A percentile compares a stretch with the other conserved stretches of the same genome.
These are phyloP conservation scores for Chalciporus piperatoides DNA, from an alignment of 1,284 basidiomycete genomes.

Conservation along the genomic window DNA sequence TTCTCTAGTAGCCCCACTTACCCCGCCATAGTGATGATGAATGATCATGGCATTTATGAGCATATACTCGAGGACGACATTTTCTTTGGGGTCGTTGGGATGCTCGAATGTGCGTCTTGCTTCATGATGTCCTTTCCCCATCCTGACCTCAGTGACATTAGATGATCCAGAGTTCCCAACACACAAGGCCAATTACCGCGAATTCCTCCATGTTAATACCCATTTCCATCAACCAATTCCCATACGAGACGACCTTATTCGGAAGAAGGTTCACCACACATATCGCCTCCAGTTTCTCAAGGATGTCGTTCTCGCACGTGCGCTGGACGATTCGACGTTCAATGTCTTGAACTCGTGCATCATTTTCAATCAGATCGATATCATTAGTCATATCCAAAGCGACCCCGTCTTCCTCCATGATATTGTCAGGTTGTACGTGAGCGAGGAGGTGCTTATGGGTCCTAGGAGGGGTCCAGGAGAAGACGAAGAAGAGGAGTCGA, in stretches of 20 bases:
- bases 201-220: conserved; percentile 80
- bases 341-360: conserved; percentile 96
- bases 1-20: conserved; percentile 16
- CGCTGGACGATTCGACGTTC: conserved; percentile 95
- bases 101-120: conserved; percentile 85
- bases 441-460: conserved; percentile 52
- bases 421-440: conserved; percentile 76
- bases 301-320: conserved; percentile 93
- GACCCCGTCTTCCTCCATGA: conserved; percentile 76
- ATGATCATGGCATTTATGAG: conserved; percentile 94
- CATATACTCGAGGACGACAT: conserved; percentile 92
- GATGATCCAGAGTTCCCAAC: conserved; percentile 96
- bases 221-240: conserved; percentile 86
- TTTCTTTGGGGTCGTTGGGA: conserved; percentile 90
- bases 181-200: conserved; percentile 95
- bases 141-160: conserved; percentile 33
- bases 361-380: conserved; percentile 99
- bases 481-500: conserved; percentile 24
- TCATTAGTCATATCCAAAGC: conserved; percentile 85
- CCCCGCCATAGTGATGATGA: conserved; percentile 75
- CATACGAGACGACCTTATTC: conserved; percentile 70
- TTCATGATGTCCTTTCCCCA: conserved; percentile 10
- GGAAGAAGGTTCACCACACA: conserved; percentile 92
- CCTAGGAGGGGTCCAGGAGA: conserved; percentile 31
- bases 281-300: conserved; percentile 97